Evolutionary conservation across 106 monocot species (phyloP), one percentile per base, ranked within the genome.

Genomic region (Acorus calamus): DNA sequence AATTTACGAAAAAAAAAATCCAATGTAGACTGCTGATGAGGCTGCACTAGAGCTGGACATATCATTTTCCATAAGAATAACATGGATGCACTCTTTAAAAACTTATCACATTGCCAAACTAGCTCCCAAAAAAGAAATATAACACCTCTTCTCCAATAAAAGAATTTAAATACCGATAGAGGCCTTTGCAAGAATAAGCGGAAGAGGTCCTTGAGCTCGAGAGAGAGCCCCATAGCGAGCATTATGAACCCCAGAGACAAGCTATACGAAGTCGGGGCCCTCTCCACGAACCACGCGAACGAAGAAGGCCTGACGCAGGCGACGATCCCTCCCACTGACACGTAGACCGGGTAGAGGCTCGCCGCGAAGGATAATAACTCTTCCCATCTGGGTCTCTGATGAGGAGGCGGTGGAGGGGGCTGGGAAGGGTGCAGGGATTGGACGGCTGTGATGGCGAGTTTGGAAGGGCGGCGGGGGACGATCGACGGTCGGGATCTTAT

Each of bases 231-330:
- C 89, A 82, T 89, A 69, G 76, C 76, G 60, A 89, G 67, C 89
- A 89, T 89, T 64, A 89, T 89, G 49, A 89, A 71, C 6, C 84
- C 89, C 46, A 89, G 65, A 43, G 89, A 12, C 55, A 10, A 71
- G 73, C 79, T 89, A 68, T 89, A 89, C 8, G 81, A 81, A 10
- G 60, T 56, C 42, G 89, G 84, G 12, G 76, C 74, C 56, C 78
- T 65, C 68, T 76, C 67, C 14, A 84, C 89, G 67, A 89, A 89
- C 89, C 89, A 89, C 14, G 81, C 50, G 81, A 84, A 89, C 49
- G 84, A 76, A 50, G 78, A 75, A 0, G 89, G 89, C 61, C 77
- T 81, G 2, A 79, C 73, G 65, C 79, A 81, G 44, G 89, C 89
- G 12, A 84, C 71, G 14, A 70, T 79, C 4, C 81, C 89, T 28